Percentiles rank a stretch among this genome's conserved stretches.
phyloP scores from a whole-genome alignment of 768 basidiomycete species.

The Russula vinacea region DNA sequence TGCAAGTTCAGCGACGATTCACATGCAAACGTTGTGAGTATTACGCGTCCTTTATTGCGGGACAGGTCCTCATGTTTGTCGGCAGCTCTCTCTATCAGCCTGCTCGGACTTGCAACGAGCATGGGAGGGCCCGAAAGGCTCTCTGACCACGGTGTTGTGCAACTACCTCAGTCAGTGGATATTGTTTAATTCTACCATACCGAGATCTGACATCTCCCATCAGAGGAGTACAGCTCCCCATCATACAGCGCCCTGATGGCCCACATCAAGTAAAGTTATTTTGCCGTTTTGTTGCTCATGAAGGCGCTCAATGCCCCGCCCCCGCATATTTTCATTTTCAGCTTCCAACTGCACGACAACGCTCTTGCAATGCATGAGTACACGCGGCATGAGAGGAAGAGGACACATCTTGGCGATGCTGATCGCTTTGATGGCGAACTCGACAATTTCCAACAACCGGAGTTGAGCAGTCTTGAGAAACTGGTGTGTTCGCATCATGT shows the following conservation, averaged over 20 bases:
- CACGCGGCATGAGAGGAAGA: slow-evolving; percentile 19
- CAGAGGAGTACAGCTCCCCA: slow-evolving; percentile 8
- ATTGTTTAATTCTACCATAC: background rate
- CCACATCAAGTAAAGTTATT: slow-evolving; percentile 25
- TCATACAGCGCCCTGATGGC: slow-evolving; percentile 20
- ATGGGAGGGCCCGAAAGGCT: slow-evolving; percentile 31
- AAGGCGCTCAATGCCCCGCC: background rate
- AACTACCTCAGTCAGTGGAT: slow-evolving; percentile 22
- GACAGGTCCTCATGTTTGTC: background rate
- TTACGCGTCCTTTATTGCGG: background rate
- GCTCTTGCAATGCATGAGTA: slow-evolving; percentile 9
- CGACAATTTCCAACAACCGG: slow-evolving; percentile 22
- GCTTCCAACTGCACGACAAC: slow-evolving; percentile 20
- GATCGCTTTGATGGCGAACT: slow-evolving; percentile 20
- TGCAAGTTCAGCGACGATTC: slow-evolving; percentile 10
- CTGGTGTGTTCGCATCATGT: slow-evolving; percentile 8
- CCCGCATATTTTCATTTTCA: background rate
- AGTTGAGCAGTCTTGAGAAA: slow-evolving; percentile 21
- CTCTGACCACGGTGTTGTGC: slow-evolving; percentile 30
- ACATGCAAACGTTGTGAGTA: slow-evolving; percentile 23
- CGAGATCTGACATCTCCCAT: slow-evolving; percentile 10
- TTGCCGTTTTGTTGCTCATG: background rate
- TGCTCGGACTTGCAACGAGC: slow-evolving; percentile 32
- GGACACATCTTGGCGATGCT: background rate
- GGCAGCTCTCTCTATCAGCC: slow-evolving; percentile 29